Evolutionary conservation across 257 asterid genomes (phyloP).

Genomic region (Solanum ahanhuiri): DNA sequence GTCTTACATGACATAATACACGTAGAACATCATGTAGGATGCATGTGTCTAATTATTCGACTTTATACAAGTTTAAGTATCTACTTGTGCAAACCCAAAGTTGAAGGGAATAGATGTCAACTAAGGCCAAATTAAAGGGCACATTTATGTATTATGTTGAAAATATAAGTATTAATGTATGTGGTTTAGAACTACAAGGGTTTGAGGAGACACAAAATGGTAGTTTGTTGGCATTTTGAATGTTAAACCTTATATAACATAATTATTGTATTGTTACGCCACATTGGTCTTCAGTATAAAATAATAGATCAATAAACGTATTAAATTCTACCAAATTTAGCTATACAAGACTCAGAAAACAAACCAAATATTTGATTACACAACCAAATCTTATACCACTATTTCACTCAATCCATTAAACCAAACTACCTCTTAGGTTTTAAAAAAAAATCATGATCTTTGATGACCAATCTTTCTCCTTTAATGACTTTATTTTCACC

Average conservation of each 20-base stretch:
- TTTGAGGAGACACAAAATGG: not conserved
- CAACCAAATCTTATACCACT: too few species aligned
- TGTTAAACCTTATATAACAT: not conserved
- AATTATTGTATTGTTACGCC: not conserved
- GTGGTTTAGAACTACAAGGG: not conserved
- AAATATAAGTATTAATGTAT: not conserved
- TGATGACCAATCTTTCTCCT: not conserved
- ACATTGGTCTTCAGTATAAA: not conserved
- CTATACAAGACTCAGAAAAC: not conserved
- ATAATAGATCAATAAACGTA: too few species aligned
- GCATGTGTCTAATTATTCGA: not conserved
- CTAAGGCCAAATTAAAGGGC: not conserved
- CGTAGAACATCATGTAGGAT: not conserved
- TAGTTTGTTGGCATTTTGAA: not conserved
- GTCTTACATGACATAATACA: not conserved
- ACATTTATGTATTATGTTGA: too few species aligned
- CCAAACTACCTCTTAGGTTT: not conserved
- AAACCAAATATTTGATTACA: not conserved
- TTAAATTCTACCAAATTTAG: not conserved
- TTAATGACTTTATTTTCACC: not conserved
- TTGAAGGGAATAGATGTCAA: not conserved
- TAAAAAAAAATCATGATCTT: not conserved
- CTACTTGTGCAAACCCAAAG: too few species aligned
- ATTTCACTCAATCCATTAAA: not conserved
- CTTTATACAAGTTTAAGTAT: too few species aligned